A percentile compares a stretch with the other conserved stretches of the same genome.
These are phyloP conservation scores for Kodamaea jinghongensis DNA, from an alignment of 805 yeast species.

Conservation along the genomic window DNA sequence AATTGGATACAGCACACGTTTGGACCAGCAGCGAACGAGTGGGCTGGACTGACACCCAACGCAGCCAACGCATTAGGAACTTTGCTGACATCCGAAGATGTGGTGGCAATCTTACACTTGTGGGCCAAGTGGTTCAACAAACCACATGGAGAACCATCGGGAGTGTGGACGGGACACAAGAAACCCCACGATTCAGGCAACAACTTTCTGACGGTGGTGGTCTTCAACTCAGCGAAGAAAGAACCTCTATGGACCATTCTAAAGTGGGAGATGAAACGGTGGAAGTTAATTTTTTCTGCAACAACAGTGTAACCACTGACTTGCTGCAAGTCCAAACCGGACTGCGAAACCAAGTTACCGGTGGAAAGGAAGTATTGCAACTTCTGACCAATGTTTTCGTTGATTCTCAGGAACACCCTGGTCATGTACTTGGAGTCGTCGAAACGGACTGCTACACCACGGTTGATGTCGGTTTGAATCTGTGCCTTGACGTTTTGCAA, in stretches of 20 bases:
- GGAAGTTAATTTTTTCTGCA: constrained; percentile 96
- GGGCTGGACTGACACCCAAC: constrained; percentile 80
- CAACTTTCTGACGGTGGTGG: constrained; percentile 94
- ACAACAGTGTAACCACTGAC: constrained; percentile 98
- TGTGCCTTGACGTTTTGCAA: constrained; percentile 69
- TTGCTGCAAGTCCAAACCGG: constrained; percentile 97
- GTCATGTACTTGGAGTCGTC: constrained; percentile 79
- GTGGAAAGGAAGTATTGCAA: constrained; percentile 92
- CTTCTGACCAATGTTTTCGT: constrained; percentile 93
- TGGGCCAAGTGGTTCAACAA: constrained; percentile 94
- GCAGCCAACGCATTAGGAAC: constrained; percentile 65
- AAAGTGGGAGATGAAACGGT: constrained; percentile 96
- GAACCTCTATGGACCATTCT: constrained; percentile 99
- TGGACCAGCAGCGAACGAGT: constrained; percentile 85
- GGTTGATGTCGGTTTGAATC: constrained; percentile 72
- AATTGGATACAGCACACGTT: constrained; percentile 84
- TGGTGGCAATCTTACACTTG: constrained; percentile 84
- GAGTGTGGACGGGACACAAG: constrained; percentile 98
- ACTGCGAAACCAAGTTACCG: constrained; percentile 94
- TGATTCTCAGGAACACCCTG: constrained; percentile 71
- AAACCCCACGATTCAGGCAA: constrained; percentile 99
- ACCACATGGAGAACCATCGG: constrained; percentile 99
- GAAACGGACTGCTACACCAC: constrained; percentile 81
- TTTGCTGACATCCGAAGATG: constrained; percentile 65
- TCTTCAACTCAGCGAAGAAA: constrained; percentile 95